These are phyloP conservation scores for Spergularia bocconei DNA, from an alignment of 148 eudicot species.

Conservation along the genomic window DNA sequence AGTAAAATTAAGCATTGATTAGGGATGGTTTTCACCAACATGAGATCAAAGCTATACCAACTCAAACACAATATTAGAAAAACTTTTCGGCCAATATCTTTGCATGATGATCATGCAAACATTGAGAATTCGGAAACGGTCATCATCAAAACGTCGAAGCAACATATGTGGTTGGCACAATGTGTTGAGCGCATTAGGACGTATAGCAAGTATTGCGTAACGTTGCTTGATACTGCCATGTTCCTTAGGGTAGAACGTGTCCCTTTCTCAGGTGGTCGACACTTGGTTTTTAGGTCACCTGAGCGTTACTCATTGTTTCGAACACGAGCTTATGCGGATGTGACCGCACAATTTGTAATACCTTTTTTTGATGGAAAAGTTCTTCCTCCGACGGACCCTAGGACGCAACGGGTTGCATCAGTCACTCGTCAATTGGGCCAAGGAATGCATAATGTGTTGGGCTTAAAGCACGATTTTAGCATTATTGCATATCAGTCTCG, in stretches of 20 bases:
- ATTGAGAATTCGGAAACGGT: no score
- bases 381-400: neutral
- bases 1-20: no score
- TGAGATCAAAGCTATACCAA: no score
- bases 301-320: neutral
- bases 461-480: neutral
- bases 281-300: conserved; percentile 11
- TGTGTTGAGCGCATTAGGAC: no score
- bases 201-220: neutral
- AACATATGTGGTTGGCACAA: no score
- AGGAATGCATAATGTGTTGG: neutral
- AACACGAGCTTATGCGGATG: neutral
- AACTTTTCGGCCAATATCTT: no score
- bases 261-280: neutral
- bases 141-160: no score
- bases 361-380: neutral
- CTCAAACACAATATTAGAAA: no score
- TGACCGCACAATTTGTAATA: neutral
- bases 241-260: conserved; percentile 1
- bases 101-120: no score
- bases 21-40: no score
- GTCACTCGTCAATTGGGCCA: neutral
- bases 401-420: neutral
- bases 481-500: neutral
- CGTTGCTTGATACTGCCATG: neutral